Base-by-base conservation (phyloP, 176 grass and related monocot genomes). In the Hsuehochloa calcarea region DNA sequence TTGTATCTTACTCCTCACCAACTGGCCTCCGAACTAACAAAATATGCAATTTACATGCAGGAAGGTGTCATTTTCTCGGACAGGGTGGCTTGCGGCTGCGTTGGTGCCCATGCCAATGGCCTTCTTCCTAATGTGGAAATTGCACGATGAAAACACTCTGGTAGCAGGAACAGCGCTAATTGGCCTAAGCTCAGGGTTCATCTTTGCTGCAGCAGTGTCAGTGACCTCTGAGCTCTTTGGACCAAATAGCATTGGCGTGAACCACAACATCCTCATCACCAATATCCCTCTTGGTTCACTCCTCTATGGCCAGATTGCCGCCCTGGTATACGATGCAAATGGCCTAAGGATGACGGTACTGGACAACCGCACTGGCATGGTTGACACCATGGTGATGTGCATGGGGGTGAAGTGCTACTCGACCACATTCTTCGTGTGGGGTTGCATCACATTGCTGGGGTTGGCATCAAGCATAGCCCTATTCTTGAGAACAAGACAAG, bases 211-310 rank as follows among this genome's bases (percentile, higher is more conserved):
- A 16, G 93, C 96, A 3, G 96, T 98, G 72, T 89, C 91, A 3
- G 84, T 98, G 27, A 95, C 96, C 29, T 98, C 96, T 3, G 96
- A 98, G 82, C 93, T 98, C 50, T 98, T 98, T 13, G 93, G 96
- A 58, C 72, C 93, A 16, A 88, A 92, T 10, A 91, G 96, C 78
- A 67, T 92, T 12, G 91, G 96, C 17, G 91, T 98, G 71, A 95
- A 98, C 70, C 96, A 98, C 74, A 98, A 98, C 83, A 95, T 98
- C 46, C 91, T 98, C 31, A 98, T 98, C 77, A 95, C 96, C 72
- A 98, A 95, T 44, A 98, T 98, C 58, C 96, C 96, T 10, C 71
- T 98, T 35, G 96, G 96, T 0, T 98, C 96, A 58, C 69, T 98
- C 52, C 91, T 95, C 68, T 95, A 98, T 12, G 93, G 96, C 58